These are phyloP conservation scores for Nakaseomyces bracarensis DNA, from an alignment of 1,139 yeast genomes.

Conservation along the genomic window DNA sequence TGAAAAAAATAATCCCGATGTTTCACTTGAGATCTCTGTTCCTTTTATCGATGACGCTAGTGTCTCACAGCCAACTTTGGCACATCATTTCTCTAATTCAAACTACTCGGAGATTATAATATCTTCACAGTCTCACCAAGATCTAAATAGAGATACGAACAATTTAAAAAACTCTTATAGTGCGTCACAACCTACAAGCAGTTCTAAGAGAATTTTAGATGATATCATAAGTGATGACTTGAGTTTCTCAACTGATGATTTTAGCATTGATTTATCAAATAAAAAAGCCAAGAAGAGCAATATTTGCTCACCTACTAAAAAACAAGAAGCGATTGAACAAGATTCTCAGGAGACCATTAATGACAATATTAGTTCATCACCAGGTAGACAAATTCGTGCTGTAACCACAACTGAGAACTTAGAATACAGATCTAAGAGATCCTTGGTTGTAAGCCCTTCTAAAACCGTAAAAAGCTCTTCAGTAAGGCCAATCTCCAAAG, in stretches of 20 bases:
- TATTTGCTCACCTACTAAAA: background rate
- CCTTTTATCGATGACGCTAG: conserved; percentile 5
- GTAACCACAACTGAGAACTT: too few species aligned
- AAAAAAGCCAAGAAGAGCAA: background rate
- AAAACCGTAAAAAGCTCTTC: background rate
- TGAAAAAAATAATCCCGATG: background rate
- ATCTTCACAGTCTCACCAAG: background rate
- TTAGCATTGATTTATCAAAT: background rate
- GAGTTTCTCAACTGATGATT: conserved; percentile 3
- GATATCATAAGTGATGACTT: conserved; percentile 5
- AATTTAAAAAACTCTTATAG: background rate
- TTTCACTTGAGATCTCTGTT: background rate
- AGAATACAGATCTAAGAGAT: too few species aligned
- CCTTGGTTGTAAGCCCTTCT: background rate
- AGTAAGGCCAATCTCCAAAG: background rate
- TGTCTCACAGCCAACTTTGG: background rate
- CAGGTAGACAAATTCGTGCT: conserved; percentile 1
- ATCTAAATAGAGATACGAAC: background rate
- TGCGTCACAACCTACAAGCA: background rate
- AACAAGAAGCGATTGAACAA: background rate
- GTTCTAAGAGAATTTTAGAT: conserved; percentile 1
- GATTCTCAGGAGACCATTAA: conserved; percentile 1
- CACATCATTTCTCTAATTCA: background rate
- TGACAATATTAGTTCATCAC: background rate
- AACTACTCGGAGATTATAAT: background rate